Conservation (phyloP, 768 basidiomycete species). For the Lenzites betulinus region DNA sequence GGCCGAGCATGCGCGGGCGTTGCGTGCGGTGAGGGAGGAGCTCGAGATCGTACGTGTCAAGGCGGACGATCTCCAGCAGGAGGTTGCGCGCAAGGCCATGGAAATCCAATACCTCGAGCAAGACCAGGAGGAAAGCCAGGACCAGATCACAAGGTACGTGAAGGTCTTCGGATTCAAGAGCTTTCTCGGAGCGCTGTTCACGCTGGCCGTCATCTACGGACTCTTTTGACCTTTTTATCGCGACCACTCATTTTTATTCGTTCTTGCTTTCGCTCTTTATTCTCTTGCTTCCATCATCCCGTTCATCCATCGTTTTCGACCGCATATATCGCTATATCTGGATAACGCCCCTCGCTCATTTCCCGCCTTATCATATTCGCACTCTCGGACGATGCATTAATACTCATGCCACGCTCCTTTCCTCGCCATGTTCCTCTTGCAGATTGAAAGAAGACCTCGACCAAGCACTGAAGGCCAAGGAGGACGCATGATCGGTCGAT, state of each 20-base stretch:
- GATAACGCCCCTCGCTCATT: constrained; percentile 1
- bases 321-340: constrained; percentile 22
- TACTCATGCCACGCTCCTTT: constrained; percentile 24
- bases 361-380: constrained; percentile 9
- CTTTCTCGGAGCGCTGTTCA: constrained; percentile 51
- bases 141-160: constrained; percentile 79
- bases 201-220: constrained; percentile 58
- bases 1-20: constrained; percentile 61
- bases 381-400: constrained; percentile 20
- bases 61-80: constrained; percentile 57
- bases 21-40: constrained; percentile 55
- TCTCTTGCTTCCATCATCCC: constrained; percentile 24
- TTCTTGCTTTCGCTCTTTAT: constrained; percentile 35
- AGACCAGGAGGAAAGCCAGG: constrained; percentile 75
- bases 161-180: constrained; percentile 59
- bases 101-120: constrained; percentile 80
- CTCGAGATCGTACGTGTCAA: constrained; percentile 53
- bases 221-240: constrained; percentile 25
- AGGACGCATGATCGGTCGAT: constrained; percentile 15
- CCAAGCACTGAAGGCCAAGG: constrained; percentile 41
- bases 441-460: constrained; percentile 75
- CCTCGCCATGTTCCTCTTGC: constrained; percentile 19
- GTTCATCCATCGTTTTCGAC: constrained; percentile 22
- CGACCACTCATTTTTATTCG: neutral
- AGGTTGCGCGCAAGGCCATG: constrained; percentile 71